Evolutionary conservation across 371 early-diverging fungal species (phyloP), one percentile per base, ranked within the genome.

Genomic region (Rhizopus arrhizus): DNA sequence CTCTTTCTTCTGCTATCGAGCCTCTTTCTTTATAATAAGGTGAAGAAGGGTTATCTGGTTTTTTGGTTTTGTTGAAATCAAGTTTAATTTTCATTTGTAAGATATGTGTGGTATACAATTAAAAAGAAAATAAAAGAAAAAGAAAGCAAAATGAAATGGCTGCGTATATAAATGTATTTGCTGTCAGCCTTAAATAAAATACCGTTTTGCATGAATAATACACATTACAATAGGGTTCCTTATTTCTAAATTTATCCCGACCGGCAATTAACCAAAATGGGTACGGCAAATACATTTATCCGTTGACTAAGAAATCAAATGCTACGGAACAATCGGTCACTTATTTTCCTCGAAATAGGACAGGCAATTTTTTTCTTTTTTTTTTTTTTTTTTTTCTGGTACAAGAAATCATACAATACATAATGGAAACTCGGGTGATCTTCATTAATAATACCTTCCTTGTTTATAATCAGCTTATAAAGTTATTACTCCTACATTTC

Each of bases 11-110:
- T 8, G 0, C 22, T 40, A 41, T 42, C 41, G 9, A 16, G n/a
- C n/a, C 29, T 42, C 16, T 13, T 34, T 53, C 35, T 36, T 10
- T 35, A 36, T 32, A 22, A 22, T 53, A 53, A 16, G 53, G 53
- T 35, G 22, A 11, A 45, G 16, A 15, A 2, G 46, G 11, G n/a
- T 45, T 11, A 2, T 13, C n/a, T 16, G 11, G 15, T 45, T 22
- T 9, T n/a, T 45, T 16, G 7, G 13, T 22, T 12, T 7, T 40
- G 12, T 40, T 40, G 10, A 40, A 12, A 10, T 40, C 10, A 40
- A 40, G 40, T 40, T 40, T 40, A 12, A 12, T 12, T 40, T 40
- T 40, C 40, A 40, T 40, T 40, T 40, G 40, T 10, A 40, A 40
- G 8, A 40, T 7, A 7, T 40, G 40, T 0, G 12, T 7, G 40